Percentiles rank a stretch among this genome's conserved stretches.
Evolutionary conservation across 2,329 filamentous ascomycete species (phyloP).

Genomic region (Pyrenophora tritici-repentis): DNA sequence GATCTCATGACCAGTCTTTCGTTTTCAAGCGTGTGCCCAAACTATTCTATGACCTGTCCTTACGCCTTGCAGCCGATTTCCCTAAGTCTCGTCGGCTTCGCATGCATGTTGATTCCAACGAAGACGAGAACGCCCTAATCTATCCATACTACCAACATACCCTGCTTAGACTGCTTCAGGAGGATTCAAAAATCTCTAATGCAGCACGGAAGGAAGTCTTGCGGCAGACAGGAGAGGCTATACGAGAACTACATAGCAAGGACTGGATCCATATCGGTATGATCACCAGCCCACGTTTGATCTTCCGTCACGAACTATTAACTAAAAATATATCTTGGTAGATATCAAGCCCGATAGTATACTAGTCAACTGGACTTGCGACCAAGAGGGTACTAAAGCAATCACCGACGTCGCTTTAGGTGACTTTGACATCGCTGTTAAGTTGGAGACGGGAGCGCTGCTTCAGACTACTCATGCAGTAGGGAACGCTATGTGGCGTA

Average conservation of each 20-base stretch:
- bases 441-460: conserved; percentile 34
- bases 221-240: conserved; percentile 39
- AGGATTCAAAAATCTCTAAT: conserved; percentile 37
- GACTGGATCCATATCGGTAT: conserved; percentile 47
- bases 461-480: conserved; percentile 36
- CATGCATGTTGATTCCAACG: conserved; percentile 45
- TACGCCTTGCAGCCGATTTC: conserved; percentile 42
- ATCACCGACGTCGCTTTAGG: conserved; percentile 44
- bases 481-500: conserved; percentile 50
- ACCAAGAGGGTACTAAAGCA: conserved; percentile 37
- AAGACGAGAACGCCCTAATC: conserved; percentile 41
- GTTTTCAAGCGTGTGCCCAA: conserved; percentile 42
- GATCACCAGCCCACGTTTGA: conserved; percentile 14
- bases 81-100: conserved; percentile 39
- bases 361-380: conserved; percentile 43
- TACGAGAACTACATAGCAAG: conserved; percentile 46
- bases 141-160: conserved; percentile 45
- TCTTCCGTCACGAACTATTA: conserved; percentile 16
- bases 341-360: conserved; percentile 51
- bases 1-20: conserved; percentile 39
- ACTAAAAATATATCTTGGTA: conserved; percentile 30
- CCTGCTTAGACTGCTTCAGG: conserved; percentile 42
- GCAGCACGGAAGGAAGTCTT: conserved; percentile 43
- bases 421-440: conserved; percentile 46
- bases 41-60: conserved; percentile 40